Evolutionary conservation across 2,329 filamentous ascomycete species (phyloP).

Genomic region (Sclerotinia nivalis): DNA sequence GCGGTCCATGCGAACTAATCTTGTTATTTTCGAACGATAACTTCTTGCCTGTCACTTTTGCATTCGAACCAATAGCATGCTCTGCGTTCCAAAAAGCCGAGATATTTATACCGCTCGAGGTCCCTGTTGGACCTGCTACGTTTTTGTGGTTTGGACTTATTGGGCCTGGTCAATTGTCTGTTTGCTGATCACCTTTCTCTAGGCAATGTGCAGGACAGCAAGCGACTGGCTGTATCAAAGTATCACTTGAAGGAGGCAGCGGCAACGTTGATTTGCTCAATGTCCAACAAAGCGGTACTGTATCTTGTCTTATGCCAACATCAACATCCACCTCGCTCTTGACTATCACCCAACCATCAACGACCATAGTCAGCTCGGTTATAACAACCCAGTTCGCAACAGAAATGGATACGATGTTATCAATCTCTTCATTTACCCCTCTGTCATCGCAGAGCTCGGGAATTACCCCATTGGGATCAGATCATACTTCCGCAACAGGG

Average conservation of each 20-base stretch:
- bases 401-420: not conserved
- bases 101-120: not conserved
- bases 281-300: not conserved
- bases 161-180: not conserved
- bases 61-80: not conserved
- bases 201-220: not conserved
- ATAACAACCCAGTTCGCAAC: not conserved
- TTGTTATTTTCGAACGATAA: not conserved
- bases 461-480: not conserved
- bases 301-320: not conserved
- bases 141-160: not conserved
- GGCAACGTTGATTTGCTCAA: not conserved
- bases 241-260: not conserved
- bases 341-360: not conserved
- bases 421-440: not conserved
- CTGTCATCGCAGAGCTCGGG: not conserved
- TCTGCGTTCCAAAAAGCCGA: not conserved
- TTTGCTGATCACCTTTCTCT: not conserved
- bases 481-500: not conserved
- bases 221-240: not conserved
- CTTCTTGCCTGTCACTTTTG: not conserved
- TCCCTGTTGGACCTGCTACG: not conserved
- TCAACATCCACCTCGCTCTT: not conserved
- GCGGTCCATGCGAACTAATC: not conserved
- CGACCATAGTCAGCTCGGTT: not conserved